Base-by-base conservation (phyloP, 2,329 filamentous ascomycete genomes). In the Ramularia collo-cygni region DNA sequence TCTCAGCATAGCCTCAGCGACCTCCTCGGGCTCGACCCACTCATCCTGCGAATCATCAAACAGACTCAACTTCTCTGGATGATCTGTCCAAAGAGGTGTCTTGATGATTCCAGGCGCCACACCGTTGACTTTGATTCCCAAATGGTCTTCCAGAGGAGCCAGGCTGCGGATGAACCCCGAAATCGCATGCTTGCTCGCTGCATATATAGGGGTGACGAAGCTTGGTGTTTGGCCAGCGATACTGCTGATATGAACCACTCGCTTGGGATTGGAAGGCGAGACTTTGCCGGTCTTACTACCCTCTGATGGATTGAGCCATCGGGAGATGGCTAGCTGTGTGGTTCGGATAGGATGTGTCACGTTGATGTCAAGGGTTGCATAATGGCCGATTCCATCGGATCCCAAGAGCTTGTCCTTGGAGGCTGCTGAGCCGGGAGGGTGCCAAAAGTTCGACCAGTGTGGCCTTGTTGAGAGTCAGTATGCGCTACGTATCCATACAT, bases 11-110 rank as follows among this genome's bases (percentile, higher is more conserved):
- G 71, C 72, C 29, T 70, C 64, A 0, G 75, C 76, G 0, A 80
- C 76, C 50, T 79, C 74, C 49, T 79, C 75, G 0, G 76, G 66
- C n/a, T 69, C 74, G 10, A 77, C 74, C 76, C 76, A 80, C 43
- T 58, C 64, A 51, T 79, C 76, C 10, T 59, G 56, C 7, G 52
- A 57, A 19, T 66, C 60, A 27, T 71, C 65, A 1, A 79, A 43
- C 47, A 73, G 68, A 42, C 62, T 63, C 50, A 78, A 37, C 54
- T 80, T 81, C 56, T 80, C 76, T 0, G 75, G 74, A 48, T 79
- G 67, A 2, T 79, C 76, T 0, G 70, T 76, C 75, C 75, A 81
- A 4, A 80, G 59, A 5, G 77, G 77, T 9, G 77, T 80, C 46
- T 71, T 76, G 50, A 80, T 76, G 1, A 79, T 58, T 0, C 76